A percentile compares a stretch with the other conserved stretches of the same genome.
Evolutionary conservation across 2,329 filamentous ascomycete genomes (phyloP).

Genomic region (Penicillium concentricum): DNA sequence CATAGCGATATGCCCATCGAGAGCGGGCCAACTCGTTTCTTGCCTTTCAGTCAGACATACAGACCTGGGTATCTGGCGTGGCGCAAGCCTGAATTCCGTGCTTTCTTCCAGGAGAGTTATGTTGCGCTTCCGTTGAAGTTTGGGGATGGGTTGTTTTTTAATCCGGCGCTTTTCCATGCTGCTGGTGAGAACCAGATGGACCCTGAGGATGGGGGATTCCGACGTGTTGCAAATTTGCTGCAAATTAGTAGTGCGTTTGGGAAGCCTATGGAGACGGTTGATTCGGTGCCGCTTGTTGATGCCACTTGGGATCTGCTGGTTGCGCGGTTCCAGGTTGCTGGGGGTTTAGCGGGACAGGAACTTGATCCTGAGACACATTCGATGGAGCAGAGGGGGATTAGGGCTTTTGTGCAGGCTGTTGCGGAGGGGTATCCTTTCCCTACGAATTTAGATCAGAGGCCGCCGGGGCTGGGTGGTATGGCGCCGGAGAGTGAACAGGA

Average conservation of each 20-base stretch:
- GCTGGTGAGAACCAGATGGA: conserved; percentile 56
- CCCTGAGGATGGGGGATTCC: conserved; percentile 32
- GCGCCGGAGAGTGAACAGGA: conserved; percentile 61
- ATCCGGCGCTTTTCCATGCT: conserved; percentile 62
- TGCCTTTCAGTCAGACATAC: conserved; percentile 61
- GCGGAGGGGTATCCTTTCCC: conserved; percentile 63
- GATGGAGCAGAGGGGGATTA: conserved; percentile 40
- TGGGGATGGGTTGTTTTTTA: conserved; percentile 65
- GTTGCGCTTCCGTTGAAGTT: conserved; percentile 53
- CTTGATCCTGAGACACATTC: conserved; percentile 11
- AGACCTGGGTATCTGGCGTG: conserved; percentile 60
- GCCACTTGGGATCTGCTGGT: conserved; percentile 56
- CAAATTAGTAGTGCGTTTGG: conserved; percentile 64
- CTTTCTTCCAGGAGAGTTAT: conserved; percentile 55
- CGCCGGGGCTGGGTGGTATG: conserved; percentile 58
- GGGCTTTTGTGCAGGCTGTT: conserved; percentile 52
- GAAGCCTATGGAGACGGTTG: conserved; percentile 63
- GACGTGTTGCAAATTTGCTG: conserved; percentile 60
- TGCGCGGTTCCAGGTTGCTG: conserved; percentile 46
- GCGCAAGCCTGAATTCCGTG: conserved; percentile 52
- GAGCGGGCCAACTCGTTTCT: conserved; percentile 59
- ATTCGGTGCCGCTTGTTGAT: conserved; percentile 53
- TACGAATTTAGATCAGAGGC: conserved; percentile 59
- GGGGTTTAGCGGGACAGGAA: conserved; percentile 18
- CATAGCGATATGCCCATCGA: conserved; percentile 60